These are phyloP conservation scores for Drechslerella stenobrocha DNA, from an alignment of 2,329 filamentous ascomycete genomes.

Conservation along the genomic window DNA sequence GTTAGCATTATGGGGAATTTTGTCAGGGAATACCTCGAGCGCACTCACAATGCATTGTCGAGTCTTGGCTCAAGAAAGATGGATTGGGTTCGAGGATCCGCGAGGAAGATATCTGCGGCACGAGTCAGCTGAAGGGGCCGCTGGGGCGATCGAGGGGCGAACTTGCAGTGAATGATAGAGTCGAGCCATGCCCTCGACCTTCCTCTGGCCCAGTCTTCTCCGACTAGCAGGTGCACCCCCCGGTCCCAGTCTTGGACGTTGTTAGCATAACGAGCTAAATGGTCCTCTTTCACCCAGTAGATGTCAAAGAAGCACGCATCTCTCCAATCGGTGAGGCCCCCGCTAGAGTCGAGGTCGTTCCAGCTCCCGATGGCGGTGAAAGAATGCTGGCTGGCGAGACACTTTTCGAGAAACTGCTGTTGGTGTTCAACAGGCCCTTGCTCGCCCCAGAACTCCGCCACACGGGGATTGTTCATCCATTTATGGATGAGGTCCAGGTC, in stretches of 20 bases:
- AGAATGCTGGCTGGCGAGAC: conserved; percentile 70
- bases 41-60: conserved; percentile 76
- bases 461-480: conserved; percentile 87
- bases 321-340: conserved; percentile 34
- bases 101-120: conserved; percentile 51
- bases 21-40: not conserved
- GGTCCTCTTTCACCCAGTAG: conserved; percentile 96
- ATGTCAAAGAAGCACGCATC: conserved; percentile 82
- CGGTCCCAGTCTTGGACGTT: conserved; percentile 78
- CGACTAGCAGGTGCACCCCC: conserved; percentile 83
- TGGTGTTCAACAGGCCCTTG: conserved; percentile 63
- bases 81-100: conserved; percentile 67
- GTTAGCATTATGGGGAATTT: conserved; percentile 1
- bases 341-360: conserved; percentile 60
- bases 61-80: conserved; percentile 86
- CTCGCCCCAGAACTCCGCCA: conserved; percentile 81
- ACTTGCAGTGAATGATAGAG: conserved; percentile 80
- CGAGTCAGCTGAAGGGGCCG: not conserved
- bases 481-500: conserved; percentile 73
- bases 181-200: conserved; percentile 79
- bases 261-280: conserved; percentile 68
- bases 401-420: conserved; percentile 68
- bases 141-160: not conserved
- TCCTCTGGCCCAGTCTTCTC: conserved; percentile 88
- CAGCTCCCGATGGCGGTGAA: conserved; percentile 92